Evolutionary conservation across 2,329 filamentous ascomycete species (phyloP), one percentile per base, ranked within the genome.

Genomic region (Chrysoporthe puriensis): DNA sequence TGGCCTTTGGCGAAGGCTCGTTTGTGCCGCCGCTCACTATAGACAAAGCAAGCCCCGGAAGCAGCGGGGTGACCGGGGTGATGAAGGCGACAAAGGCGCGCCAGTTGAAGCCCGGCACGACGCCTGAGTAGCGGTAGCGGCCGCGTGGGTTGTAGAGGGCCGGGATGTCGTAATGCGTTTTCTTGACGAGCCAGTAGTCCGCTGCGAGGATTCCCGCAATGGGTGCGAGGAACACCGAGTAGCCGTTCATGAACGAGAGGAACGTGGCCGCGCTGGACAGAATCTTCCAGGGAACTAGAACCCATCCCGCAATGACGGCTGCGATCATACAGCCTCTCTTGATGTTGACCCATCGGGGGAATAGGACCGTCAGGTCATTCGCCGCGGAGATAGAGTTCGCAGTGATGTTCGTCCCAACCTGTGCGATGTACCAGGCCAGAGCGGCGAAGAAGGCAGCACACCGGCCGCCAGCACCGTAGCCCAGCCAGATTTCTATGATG

Each of bases 281-380:
- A 64, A 88, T 87, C 74, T 86, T 86, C 85, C 85, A 87, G 0
- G 84, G 84, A 1, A 85, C 84, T 57, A 87, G 79, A 4, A 80
- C 79, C 84, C 84, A 87, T 6, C 80, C 81, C 1, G 75, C 76
- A n/a, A 86, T 83, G 7, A 88, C 76, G 59, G 85, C 82, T 0
- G 85, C 86, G 61, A 88, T 76, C 52, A 83, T 83, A 78, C 86
- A 88, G 9, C 86, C 86, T 50, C 86, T 82, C 9, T 78, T 77
- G 71, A 89, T 86, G 71, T 88, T 86, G 63, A 88, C 73, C 72
- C 82, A 86, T 36, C 77, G 76, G 0, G 86, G 85, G 65, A 83
- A 80, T 3, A 88, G 80, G 2, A 84, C 82, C 1, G 84, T 85
- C 58, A 88, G 77, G 73, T 88, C 85, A 68, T 87, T 87, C 40